Conservation (phyloP, 129 eudicot species). For the Dittrichia graveolens region DNA sequence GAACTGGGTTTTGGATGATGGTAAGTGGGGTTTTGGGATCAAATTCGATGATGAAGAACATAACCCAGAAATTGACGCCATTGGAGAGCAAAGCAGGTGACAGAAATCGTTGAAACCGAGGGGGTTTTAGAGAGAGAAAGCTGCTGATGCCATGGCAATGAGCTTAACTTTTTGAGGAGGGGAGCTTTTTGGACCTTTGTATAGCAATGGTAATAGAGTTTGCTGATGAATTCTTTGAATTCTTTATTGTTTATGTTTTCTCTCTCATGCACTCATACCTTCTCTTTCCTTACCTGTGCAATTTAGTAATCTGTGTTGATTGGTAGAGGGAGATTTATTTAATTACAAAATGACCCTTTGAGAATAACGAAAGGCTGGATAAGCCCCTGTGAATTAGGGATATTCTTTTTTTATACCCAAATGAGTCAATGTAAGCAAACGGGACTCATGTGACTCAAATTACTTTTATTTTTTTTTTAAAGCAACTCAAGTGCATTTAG, state of each 20-base stretch:
- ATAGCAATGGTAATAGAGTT: neutral
- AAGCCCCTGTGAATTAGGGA: constrained; percentile 5
- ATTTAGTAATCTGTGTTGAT: constrained; percentile 21
- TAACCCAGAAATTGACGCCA: constrained; percentile 52
- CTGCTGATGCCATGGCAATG: constrained; percentile 24
- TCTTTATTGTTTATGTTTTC: neutral
- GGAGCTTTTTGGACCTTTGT: constrained; percentile 42
- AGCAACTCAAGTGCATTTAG: neutral
- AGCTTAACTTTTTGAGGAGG: constrained; percentile 32
- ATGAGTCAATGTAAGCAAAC: neutral
- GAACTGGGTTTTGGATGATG: neutral
- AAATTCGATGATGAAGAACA: constrained; percentile 39
- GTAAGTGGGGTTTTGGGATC: constrained; percentile 33
- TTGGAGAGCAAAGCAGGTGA: neutral
- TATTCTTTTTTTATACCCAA: constrained; percentile 16
- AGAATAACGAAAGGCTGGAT: constrained; percentile 4
- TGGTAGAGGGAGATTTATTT: constrained; percentile 29
- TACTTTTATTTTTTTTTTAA: neutral
- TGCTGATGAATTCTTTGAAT: neutral
- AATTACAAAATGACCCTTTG: constrained; percentile 19
- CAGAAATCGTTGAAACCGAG: constrained; percentile 43
- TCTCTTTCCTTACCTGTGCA: neutral
- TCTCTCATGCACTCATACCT: neutral
- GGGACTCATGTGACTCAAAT: constrained; percentile 17
- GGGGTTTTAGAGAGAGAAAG: constrained; percentile 33